Conservation (phyloP, 1,284 basidiomycete genomes). For the Melanopsichium pennsylvanicum region DNA sequence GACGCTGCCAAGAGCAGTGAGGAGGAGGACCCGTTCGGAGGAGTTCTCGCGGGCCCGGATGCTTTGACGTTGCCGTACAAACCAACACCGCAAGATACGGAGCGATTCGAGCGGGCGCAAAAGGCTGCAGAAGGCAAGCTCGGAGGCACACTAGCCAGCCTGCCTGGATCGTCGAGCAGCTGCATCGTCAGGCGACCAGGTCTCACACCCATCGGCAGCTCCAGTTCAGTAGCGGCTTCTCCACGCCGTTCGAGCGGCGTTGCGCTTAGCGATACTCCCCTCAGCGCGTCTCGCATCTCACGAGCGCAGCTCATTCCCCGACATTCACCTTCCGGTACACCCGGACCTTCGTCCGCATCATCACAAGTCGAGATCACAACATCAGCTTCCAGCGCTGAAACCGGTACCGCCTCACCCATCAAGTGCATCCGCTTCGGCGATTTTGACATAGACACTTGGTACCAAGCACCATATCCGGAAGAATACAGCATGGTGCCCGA, state of each 20-base stretch:
- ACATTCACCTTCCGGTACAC: conserved; percentile 19
- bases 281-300: conserved; percentile 21
- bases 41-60: conserved; percentile 74
- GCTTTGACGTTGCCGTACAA: conserved; percentile 79
- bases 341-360: conserved; percentile 12
- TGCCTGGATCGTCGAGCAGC: conserved; percentile 28
- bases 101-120: conserved; percentile 78
- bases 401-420: conserved; percentile 60
- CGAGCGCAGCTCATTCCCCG: conserved; percentile 23
- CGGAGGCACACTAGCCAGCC: conserved; percentile 48
- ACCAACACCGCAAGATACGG: conserved; percentile 76
- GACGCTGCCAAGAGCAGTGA: conserved; percentile 30
- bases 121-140: conserved; percentile 74
- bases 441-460: conserved; percentile 97
- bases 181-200: conserved; percentile 17
- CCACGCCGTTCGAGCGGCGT: conserved; percentile 13
- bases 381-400: conserved; percentile 47
- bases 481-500: conserved; percentile 94
- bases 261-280: conserved; percentile 14
- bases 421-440: conserved; percentile 83
- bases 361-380: conserved; percentile 37
- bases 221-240: conserved; percentile 14
- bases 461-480: conserved; percentile 97
- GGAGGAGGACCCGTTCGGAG: conserved; percentile 77
- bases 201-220: not conserved